These are phyloP conservation scores for Lanmaoa pseudosensibilis DNA, from an alignment of 768 basidiomycete species.

Conservation along the genomic window DNA sequence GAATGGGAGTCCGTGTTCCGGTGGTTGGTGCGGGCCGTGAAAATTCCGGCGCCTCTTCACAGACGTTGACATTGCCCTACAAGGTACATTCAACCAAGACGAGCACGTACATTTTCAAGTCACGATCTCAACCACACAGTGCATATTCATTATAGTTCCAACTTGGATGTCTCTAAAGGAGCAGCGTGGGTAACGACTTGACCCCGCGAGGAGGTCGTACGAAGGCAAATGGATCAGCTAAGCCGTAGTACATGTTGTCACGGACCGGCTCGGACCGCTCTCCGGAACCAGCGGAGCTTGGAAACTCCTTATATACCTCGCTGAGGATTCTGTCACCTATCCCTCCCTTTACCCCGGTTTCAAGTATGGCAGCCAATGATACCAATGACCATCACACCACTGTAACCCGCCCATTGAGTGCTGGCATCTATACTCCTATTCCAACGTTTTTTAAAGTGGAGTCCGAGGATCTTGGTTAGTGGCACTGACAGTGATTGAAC, in stretches of 20 bases:
- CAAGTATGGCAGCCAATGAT: constrained; percentile 41
- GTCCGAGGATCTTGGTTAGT: constrained; percentile 81
- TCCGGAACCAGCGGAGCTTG: not conserved
- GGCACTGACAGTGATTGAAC: not conserved
- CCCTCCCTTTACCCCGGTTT: not conserved
- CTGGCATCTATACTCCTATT: constrained; percentile 85
- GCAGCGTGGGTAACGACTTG: not conserved
- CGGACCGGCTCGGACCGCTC: constrained; percentile 19
- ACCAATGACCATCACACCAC: constrained; percentile 17
- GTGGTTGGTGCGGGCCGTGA: not conserved
- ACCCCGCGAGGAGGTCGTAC: not conserved
- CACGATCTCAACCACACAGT: not conserved
- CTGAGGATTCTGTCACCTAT: not conserved
- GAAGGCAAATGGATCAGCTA: not conserved
- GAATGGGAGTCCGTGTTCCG: not conserved
- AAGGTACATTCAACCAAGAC: too few relatives aligned
- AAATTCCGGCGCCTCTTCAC: not conserved
- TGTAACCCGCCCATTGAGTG: constrained; percentile 54
- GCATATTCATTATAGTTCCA: not conserved
- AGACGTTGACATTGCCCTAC: too few relatives aligned
- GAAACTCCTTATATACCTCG: constrained; percentile 13
- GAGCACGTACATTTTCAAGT: not conserved
- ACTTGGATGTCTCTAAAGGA: not conserved
- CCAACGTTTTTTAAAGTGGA: constrained; percentile 78
- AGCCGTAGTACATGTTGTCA: not conserved